A percentile compares a stretch with the other conserved stretches of the same genome.
Evolutionary conservation across 2,329 filamentous ascomycete species (phyloP).

Genomic region (Beauveria sp.): DNA sequence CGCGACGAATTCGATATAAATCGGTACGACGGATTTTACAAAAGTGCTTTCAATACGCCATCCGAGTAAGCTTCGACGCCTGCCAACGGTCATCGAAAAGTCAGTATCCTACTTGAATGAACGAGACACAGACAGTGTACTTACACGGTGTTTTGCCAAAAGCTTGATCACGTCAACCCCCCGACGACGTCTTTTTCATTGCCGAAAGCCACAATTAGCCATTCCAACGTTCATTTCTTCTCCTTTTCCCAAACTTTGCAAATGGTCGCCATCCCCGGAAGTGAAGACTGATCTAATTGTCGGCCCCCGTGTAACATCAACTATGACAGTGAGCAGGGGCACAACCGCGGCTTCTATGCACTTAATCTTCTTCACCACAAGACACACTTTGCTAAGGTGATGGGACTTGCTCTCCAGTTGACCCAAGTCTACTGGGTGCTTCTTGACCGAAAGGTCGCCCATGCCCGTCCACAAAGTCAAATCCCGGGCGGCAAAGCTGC

Average conservation of each 20-base stretch:
- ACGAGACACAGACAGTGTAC: neutral
- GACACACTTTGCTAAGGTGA: neutral
- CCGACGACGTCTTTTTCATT: neutral
- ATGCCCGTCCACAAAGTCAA: neutral
- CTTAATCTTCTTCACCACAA: neutral
- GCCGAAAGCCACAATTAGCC: neutral
- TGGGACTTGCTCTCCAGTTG: neutral
- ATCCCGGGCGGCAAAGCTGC: neutral
- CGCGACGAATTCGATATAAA: too few relatives aligned
- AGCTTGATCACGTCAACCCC: neutral
- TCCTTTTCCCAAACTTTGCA: neutral
- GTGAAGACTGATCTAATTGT: neutral
- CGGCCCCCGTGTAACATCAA: neutral
- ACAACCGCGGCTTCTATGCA: neutral
- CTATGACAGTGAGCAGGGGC: neutral
- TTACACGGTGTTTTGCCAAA: neutral
- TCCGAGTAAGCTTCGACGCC: too few relatives aligned
- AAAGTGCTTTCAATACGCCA: too few relatives aligned
- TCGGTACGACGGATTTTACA: too few relatives aligned
- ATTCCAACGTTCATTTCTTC: neutral
- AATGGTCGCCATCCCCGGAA: neutral
- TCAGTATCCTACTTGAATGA: neutral
- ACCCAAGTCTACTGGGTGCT: neutral
- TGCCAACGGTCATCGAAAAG: neutral
- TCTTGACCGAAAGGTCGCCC: neutral